Base-by-base conservation (phyloP, 306 rosid species). In the Mucuna pruriens region DNA sequence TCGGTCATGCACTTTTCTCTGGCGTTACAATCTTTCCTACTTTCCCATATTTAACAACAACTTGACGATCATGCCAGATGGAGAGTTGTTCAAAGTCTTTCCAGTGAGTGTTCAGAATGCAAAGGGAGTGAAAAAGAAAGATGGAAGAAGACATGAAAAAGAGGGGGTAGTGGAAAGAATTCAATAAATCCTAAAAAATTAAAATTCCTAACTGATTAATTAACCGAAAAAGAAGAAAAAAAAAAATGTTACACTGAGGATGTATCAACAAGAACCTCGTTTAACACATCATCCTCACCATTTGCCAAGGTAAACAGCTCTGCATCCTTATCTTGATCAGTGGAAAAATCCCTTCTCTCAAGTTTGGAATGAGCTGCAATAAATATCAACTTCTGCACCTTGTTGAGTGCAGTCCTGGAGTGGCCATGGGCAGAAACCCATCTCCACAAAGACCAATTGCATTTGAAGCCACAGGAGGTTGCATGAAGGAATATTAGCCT, bases 401-500 rank as follows among this genome's bases (percentile, higher is more conserved):
- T 80, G 33, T 91, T 87, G 22, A 86, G 48, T 38, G 86, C 89
- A 17, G 79, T 78, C 65, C 82, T 85, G 4, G 92, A 89, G 42
- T 86, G 85, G 16, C 87, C 87, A 80, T 84, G 85, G 0, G 84
- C 77, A 80, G 79, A 87, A 48, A 87, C 85, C 88, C 88, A 88
- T 87, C 85, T 89, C 89, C 86, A 77, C 64, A 91, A 68, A 22
- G 88, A 82, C 86, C 87, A 76, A 80, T 86, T 87, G 71, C 91
- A 84, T 65, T 91, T 89, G 77, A 89, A 85, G 12, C 90, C 92
- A 75, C 94, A 80, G 2, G 90, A 87, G 11, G 91, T 91, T 29
- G 92, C 92, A 54, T 91, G 91, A 74, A 91, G 94, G 76, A 91
- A 91, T 23, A 91, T 91, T 5, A 91, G 62, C 85, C 94, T 87